phyloP scores from a whole-genome alignment of 805 yeast species.

The Priceomyces medius region DNA sequence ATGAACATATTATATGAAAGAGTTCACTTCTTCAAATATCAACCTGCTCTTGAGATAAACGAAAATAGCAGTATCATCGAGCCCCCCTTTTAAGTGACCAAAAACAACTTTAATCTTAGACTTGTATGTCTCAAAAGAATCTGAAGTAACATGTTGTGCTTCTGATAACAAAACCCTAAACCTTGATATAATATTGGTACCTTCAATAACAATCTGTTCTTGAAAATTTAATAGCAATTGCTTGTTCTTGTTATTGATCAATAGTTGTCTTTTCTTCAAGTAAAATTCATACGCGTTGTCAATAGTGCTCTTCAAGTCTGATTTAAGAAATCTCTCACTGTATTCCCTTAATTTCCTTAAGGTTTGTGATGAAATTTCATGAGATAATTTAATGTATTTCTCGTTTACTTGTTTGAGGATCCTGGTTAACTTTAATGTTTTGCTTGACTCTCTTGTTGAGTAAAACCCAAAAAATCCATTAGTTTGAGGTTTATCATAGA shows the following conservation, averaged over 20 bases:
- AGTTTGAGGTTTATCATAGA: conserved; percentile 9
- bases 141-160: not conserved
- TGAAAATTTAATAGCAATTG: not conserved
- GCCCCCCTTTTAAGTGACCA: not conserved
- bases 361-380: no score
- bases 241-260: not conserved
- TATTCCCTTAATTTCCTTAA: no score
- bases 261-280: not conserved
- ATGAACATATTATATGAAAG: conserved; percentile 1
- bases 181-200: not conserved
- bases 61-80: conserved; percentile 4
- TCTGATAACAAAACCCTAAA: not conserved
- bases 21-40: not conserved
- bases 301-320: not conserved
- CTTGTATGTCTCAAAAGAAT: not conserved
- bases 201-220: not conserved
- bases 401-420: not conserved
- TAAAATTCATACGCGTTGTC: not conserved
- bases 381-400: no score
- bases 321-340: no score
- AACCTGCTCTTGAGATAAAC: conserved; percentile 1
- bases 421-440: conserved; percentile 2
- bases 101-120: not conserved
- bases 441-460: not conserved
- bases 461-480: conserved; percentile 3